Evolutionary conservation across 768 basidiomycete genomes (phyloP).

Genomic region (Mrakia blollopis): DNA sequence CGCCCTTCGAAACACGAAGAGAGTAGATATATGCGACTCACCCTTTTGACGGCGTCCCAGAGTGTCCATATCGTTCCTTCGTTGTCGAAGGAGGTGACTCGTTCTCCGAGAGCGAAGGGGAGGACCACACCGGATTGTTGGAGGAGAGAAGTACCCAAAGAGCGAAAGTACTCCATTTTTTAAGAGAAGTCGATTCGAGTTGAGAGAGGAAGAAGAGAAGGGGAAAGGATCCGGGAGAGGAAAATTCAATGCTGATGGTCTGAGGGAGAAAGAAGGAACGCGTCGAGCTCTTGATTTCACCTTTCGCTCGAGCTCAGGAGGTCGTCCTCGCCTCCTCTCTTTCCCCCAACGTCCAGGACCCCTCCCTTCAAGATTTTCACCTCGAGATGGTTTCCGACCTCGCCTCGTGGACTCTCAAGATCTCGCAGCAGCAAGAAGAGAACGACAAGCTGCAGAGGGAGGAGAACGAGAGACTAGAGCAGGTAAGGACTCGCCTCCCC

Average conservation of each 20-base stretch:
- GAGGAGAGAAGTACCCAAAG: slow-evolving; percentile 55
- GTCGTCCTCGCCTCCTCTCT: too few species aligned
- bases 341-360: not conserved
- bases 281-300: not conserved
- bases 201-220: not conserved
- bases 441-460: not conserved
- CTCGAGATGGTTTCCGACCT: slow-evolving; percentile 2
- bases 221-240: not conserved
- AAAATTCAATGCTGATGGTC: not conserved
- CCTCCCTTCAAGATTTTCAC: not conserved
- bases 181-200: not conserved
- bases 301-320: not conserved
- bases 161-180: slow-evolving; percentile 32
- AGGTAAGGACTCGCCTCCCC: not conserved
- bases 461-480: not conserved
- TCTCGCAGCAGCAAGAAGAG: slow-evolving; percentile 9
- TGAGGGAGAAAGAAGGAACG: not conserved
- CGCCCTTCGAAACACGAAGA: slow-evolving; percentile 11
- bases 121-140: slow-evolving; percentile 87
- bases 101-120: slow-evolving; percentile 76
- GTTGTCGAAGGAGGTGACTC: slow-evolving; percentile 61
- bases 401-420: not conserved
- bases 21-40: slow-evolving; percentile 45
- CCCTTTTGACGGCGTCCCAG: slow-evolving; percentile 83
- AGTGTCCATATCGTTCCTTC: slow-evolving; percentile 68